phyloP scores from a whole-genome alignment of 345 rosid species.

The Citrus glauca region DNA sequence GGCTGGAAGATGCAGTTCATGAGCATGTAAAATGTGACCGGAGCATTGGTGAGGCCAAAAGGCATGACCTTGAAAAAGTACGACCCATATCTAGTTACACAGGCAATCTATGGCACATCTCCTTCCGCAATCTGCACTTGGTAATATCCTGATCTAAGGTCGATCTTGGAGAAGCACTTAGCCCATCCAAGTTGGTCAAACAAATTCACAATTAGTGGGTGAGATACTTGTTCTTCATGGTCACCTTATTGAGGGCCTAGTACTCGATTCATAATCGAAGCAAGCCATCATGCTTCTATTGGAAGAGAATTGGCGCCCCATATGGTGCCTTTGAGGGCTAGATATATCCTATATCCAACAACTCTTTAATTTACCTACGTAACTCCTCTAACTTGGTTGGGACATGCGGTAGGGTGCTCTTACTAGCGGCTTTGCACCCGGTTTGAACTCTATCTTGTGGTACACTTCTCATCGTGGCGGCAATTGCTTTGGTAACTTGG shows the following conservation, averaged over 20 bases:
- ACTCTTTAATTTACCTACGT: no score
- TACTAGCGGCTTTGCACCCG: rapidly evolving
- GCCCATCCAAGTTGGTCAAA: neutral
- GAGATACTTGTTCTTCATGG: neutral
- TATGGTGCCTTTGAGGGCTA: neutral
- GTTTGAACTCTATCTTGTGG: neutral
- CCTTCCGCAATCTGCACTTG: neutral
- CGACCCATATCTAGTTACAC: neutral
- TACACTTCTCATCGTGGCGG: rapidly evolving
- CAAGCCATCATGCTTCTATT: neutral
- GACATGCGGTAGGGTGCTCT: neutral
- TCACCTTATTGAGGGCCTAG: neutral
- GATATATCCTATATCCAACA: rapidly evolving
- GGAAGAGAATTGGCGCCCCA: neutral
- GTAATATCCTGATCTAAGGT: neutral
- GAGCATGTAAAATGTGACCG: no score
- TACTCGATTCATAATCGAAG: neutral
- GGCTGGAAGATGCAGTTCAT: no score
- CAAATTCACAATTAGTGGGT: neutral
- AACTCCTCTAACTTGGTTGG: neutral
- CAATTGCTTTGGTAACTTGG: neutral
- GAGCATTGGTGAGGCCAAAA: neutral
- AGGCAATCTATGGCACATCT: neutral
- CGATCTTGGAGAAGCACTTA: neutral
- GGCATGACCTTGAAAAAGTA: neutral